These are phyloP conservation scores for Penicillium sp. DNA, from an alignment of 2,329 filamentous ascomycete genomes.

Conservation along the genomic window DNA sequence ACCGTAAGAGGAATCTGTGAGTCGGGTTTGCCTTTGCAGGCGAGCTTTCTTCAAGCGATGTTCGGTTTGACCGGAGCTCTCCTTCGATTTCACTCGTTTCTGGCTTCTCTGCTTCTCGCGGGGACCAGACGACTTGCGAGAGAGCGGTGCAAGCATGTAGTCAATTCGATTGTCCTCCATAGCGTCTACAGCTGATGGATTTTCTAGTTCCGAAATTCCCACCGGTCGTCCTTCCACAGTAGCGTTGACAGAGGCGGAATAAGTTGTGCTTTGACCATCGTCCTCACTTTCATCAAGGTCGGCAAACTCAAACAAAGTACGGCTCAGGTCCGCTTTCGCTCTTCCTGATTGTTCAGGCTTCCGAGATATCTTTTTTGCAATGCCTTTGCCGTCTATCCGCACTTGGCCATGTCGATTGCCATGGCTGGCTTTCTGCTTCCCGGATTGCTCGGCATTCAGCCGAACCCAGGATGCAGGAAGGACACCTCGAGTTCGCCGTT, in stretches of 20 bases:
- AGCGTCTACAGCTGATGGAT: constrained; percentile 36
- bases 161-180: constrained; percentile 47
- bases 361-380: constrained; percentile 36
- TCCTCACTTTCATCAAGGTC: constrained; percentile 30
- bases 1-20: constrained; percentile 37
- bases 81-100: constrained; percentile 17
- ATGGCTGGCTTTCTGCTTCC: constrained; percentile 22
- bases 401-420: constrained; percentile 22
- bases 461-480: constrained; percentile 52
- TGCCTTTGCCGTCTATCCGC: constrained; percentile 33
- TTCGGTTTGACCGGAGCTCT: constrained; percentile 14
- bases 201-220: constrained; percentile 22
- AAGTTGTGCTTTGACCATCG: background rate
- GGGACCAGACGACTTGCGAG: constrained; percentile 22
- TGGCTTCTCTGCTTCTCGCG: constrained; percentile 11
- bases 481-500: constrained; percentile 50
- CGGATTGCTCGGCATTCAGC: constrained; percentile 40
- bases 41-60: constrained; percentile 26
- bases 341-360: constrained; percentile 19
- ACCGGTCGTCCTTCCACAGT: constrained; percentile 16
- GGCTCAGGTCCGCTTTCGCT: constrained; percentile 14
- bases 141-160: constrained; percentile 39
- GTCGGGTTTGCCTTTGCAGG: constrained; percentile 36
- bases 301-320: constrained; percentile 32
- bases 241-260: constrained; percentile 4